Percentiles rank a stretch among this genome's conserved stretches.
phyloP scores from a whole-genome alignment of 176 grass and related monocot genomes.

The Tuctoria greenei region DNA sequence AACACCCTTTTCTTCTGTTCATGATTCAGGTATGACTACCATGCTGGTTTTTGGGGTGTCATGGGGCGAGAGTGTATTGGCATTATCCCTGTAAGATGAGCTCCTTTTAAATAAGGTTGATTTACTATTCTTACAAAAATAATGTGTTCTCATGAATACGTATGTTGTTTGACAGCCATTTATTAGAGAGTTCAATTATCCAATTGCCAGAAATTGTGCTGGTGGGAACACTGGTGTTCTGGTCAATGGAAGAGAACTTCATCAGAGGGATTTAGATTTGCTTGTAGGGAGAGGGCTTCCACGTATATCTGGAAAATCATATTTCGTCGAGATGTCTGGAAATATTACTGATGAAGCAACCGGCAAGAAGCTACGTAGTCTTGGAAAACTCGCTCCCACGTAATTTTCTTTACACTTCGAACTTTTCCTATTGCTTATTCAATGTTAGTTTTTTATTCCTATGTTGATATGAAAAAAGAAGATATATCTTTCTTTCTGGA shows the following conservation, averaged over 20 bases:
- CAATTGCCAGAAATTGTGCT: conserved; percentile 64
- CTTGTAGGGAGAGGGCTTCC: conserved; percentile 79
- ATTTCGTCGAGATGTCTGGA: conserved; percentile 76
- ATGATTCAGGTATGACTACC: conserved; percentile 73
- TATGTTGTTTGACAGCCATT: conserved; percentile 53
- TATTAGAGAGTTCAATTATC: conserved; percentile 92
- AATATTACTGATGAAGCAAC: conserved; percentile 69
- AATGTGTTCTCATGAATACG: conserved; percentile 17
- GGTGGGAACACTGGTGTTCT: conserved; percentile 71
- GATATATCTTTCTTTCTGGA: too few relatives aligned
- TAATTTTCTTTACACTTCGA: conserved; percentile 51
- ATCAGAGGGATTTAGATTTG: conserved; percentile 74
- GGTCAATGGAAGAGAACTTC: conserved; percentile 93
- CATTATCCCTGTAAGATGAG: conserved; percentile 85
- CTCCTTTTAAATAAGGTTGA: conserved; percentile 11
- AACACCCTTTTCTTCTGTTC: conserved; percentile 19
- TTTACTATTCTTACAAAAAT: conserved; percentile 11
- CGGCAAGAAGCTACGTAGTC: conserved; percentile 59
- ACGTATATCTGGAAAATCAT: conserved; percentile 53
- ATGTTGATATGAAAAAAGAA: not conserved
- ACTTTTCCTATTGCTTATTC: not conserved
- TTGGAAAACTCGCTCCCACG: conserved; percentile 98
- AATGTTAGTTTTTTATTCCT: not conserved
- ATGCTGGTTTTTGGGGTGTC: conserved; percentile 98
- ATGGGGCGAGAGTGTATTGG: conserved; percentile 92